These are phyloP conservation scores for Lophiostoma macrostomum DNA, from an alignment of 495 filamentous ascomycete genomes.

Conservation along the genomic window DNA sequence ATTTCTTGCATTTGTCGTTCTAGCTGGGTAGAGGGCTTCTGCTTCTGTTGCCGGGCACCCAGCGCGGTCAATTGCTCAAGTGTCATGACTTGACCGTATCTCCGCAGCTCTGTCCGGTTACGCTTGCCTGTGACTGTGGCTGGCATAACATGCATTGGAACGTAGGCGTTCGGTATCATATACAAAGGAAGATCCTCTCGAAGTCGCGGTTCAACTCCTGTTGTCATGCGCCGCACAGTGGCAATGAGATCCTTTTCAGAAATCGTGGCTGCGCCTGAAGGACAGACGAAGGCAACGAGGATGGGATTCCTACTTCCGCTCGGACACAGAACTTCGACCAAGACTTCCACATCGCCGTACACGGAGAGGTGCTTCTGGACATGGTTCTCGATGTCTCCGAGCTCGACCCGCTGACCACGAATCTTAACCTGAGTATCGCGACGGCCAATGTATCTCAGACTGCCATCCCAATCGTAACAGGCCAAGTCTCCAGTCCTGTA, in stretches of 20 bases:
- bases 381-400: slow-evolving; percentile 41
- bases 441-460: slow-evolving; percentile 43
- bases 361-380: slow-evolving; percentile 7
- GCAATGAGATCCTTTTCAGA: slow-evolving; percentile 14
- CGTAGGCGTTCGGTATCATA: slow-evolving; percentile 28
- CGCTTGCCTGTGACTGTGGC: slow-evolving; percentile 22
- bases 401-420: slow-evolving; percentile 48
- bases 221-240: too few relatives aligned
- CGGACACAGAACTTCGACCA: slow-evolving; percentile 11
- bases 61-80: slow-evolving; percentile 41
- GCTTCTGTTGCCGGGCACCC: slow-evolving; percentile 42
- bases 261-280: not conserved
- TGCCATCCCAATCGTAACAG: slow-evolving; percentile 40
- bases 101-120: slow-evolving; percentile 7
- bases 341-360: slow-evolving; percentile 9
- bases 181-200: slow-evolving; percentile 20
- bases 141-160: slow-evolving; percentile 20
- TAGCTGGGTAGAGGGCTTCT: slow-evolving; percentile 20
- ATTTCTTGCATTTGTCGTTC: slow-evolving; percentile 20
- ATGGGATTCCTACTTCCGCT: slow-evolving; percentile 8
- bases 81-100: too few relatives aligned
- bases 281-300: slow-evolving; percentile 13
- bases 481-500: slow-evolving; percentile 47
- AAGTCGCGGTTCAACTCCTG: slow-evolving; percentile 1
- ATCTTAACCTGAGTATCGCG: slow-evolving; percentile 51